phyloP scores from a whole-genome alignment of 2,329 filamentous ascomycete species.

The Xylariaceae sp. region DNA sequence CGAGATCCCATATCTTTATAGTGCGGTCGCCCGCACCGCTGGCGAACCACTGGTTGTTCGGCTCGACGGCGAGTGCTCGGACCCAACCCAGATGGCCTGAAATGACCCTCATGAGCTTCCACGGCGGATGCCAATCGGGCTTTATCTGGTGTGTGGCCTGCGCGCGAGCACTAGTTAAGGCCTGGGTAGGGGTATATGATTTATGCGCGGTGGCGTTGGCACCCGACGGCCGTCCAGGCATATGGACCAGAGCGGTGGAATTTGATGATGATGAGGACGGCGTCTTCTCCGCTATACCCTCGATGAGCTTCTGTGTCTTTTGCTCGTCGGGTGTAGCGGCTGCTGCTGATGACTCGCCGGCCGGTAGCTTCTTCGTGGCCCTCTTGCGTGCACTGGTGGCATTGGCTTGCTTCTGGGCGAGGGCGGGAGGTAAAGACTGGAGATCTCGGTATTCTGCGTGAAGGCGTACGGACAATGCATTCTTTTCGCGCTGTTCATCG shows the following conservation, averaged over 20 bases:
- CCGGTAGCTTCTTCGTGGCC: slow-evolving; percentile 22
- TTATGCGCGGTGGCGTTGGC: slow-evolving; percentile 4
- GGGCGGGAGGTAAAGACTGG: slow-evolving; percentile 26
- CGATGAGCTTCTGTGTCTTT: slow-evolving; percentile 61
- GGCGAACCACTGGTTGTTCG: slow-evolving; percentile 95
- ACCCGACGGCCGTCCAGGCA: slow-evolving; percentile 24
- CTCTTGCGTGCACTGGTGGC: slow-evolving; percentile 27
- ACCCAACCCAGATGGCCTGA: slow-evolving; percentile 97
- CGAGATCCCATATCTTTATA: slow-evolving; percentile 98
- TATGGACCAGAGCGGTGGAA: slow-evolving; percentile 36
- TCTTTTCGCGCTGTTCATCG: slow-evolving; percentile 27
- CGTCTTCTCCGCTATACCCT: slow-evolving; percentile 49
- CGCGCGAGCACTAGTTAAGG: slow-evolving; percentile 31
- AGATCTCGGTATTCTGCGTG: slow-evolving; percentile 31
- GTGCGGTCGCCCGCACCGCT: slow-evolving; percentile 92
- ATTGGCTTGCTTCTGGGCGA: slow-evolving; percentile 36
- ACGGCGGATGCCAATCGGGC: slow-evolving; percentile 95
- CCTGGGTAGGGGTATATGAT: slow-evolving; percentile 19
- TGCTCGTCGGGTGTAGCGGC: slow-evolving; percentile 31
- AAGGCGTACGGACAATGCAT: slow-evolving; percentile 30
- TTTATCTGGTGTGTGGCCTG: slow-evolving; percentile 48
- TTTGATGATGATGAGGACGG: slow-evolving; percentile 16
- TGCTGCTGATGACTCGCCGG: slow-evolving; percentile 25
- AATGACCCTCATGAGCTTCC: slow-evolving; percentile 97
- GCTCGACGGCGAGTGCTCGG: slow-evolving; percentile 80